Evolutionary conservation across 495 filamentous ascomycete species (phyloP).

Genomic region (Xylaria nigripes): DNA sequence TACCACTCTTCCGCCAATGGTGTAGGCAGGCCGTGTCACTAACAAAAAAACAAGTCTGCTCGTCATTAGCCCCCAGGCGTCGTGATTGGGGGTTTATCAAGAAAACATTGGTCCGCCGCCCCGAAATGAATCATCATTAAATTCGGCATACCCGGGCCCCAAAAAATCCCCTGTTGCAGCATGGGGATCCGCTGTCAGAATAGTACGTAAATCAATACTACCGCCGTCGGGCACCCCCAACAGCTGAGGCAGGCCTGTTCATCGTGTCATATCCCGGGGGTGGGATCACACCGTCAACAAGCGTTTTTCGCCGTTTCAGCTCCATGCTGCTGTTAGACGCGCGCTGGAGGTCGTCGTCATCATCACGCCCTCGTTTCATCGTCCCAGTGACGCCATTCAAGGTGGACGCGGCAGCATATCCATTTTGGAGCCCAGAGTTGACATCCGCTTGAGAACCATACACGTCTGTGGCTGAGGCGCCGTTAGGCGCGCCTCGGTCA

Average conservation of each 20-base stretch:
- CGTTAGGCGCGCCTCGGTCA: slow-evolving; percentile 64
- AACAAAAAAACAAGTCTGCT: slow-evolving; percentile 27
- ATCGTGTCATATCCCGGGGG: slow-evolving; percentile 41
- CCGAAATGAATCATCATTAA: neutral
- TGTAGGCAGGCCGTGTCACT: slow-evolving; percentile 16
- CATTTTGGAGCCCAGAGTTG: slow-evolving; percentile 51
- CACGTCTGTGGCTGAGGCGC: slow-evolving; percentile 51
- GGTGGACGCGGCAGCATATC: slow-evolving; percentile 45
- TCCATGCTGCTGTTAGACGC: slow-evolving; percentile 61
- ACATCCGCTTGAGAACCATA: slow-evolving; percentile 58
- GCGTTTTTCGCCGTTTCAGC: slow-evolving; percentile 77
- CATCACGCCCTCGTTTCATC: slow-evolving; percentile 76
- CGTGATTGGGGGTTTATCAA: neutral
- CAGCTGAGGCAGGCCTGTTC: slow-evolving; percentile 35
- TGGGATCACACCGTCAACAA: slow-evolving; percentile 45
- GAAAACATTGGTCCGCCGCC: neutral
- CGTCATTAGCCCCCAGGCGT: slow-evolving; percentile 24
- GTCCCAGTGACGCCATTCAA: slow-evolving; percentile 59
- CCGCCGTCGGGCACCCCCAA: slow-evolving; percentile 28
- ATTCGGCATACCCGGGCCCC: slow-evolving; percentile 18
- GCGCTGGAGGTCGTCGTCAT: slow-evolving; percentile 61
- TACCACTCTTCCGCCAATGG: slow-evolving; percentile 14
- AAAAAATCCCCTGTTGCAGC: slow-evolving; percentile 16
- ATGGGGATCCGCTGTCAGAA: slow-evolving; percentile 1
- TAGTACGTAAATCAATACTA: slow-evolving; percentile 6